phyloP scores from a whole-genome alignment of 176 grass and related monocot species.

The Musa schizocarpa region DNA sequence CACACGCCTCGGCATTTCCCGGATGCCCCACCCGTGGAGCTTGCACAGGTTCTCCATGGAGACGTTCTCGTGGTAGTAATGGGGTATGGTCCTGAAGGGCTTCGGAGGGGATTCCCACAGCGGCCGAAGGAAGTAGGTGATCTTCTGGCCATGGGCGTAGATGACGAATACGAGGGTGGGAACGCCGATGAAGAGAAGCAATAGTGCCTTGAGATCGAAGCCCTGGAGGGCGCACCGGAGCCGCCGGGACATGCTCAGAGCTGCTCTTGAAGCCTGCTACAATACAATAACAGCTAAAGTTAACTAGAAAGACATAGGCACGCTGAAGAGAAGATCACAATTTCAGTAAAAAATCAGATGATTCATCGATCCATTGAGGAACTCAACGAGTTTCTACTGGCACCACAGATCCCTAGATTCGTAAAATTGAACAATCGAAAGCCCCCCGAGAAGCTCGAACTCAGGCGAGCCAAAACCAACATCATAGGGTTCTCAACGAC shows the following conservation, averaged over 20 bases:
- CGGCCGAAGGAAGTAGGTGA: slow-evolving; percentile 75
- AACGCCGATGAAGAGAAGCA: slow-evolving; percentile 63
- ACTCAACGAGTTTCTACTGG: background rate
- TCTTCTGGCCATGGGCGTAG: slow-evolving; percentile 79
- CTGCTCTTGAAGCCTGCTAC: slow-evolving; percentile 51
- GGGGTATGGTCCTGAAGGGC: slow-evolving; percentile 60
- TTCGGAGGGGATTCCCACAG: slow-evolving; percentile 27
- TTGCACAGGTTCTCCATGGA: slow-evolving; percentile 15
- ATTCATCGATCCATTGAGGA: background rate
- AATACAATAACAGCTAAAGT: slow-evolving; percentile 4
- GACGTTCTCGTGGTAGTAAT: slow-evolving; percentile 24
- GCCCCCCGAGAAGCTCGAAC: background rate
- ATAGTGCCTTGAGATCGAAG: slow-evolving; percentile 57
- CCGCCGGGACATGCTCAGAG: slow-evolving; percentile 50
- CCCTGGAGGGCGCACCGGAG: slow-evolving; percentile 63
- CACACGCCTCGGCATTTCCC: slow-evolving; percentile 33
- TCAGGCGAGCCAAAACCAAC: background rate
- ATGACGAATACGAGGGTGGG: slow-evolving; percentile 57
- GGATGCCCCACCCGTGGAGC: slow-evolving; percentile 68
- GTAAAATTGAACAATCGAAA: background rate
- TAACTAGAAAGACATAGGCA: slow-evolving; percentile 21
- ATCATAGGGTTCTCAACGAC: background rate
- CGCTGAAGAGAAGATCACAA: background rate
- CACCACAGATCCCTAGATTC: background rate
- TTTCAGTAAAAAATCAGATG: background rate